Evolutionary conservation across 495 filamentous ascomycete genomes (phyloP), one percentile per base, ranked within the genome.

Genomic region (Symbiotaphrina buchneri): DNA sequence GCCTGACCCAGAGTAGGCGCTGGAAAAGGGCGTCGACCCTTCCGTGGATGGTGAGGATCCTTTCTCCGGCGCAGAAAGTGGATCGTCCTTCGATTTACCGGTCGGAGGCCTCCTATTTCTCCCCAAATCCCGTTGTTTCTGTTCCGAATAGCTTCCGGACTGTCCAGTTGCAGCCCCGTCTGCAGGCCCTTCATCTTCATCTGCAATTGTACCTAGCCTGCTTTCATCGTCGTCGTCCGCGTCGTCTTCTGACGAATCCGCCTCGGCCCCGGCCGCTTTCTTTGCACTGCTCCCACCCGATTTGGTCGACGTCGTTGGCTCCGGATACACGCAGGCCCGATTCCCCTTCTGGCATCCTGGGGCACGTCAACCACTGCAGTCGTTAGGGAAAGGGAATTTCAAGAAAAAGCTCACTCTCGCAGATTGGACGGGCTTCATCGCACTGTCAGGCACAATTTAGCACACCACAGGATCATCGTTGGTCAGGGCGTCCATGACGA

Each of bases 381-480:
- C 35, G 14, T 15, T 28, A 22, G 10, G 13, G 20, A 13, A 29
- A 15, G 35, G 31, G 27, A 21, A n/a, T n/a, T 25, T 30, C 30
- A 20, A 35, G 27, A 34, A 24, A 8, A 21, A 27, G 44, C 68
- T 54, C 51, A 84, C 80, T 59, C 47, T 95, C 83, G 49, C 87
- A 97, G 21, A 79, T 52, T 15, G 87, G 87, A 43, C 70, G 82
- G 20, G 53, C 61, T 47, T 92, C 85, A 42, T 92, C 81, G 47
- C 80, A 93, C 74, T 82, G 31, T n/a, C 25, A 32, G 8, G 10
- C 10, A 27, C 18, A 14, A 19, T 14, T 37, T 28, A 45, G 34
- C 21, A 33, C 16, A 15, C 10, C 15, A 19, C 18, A n/a, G 14
- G 10, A 17, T 15, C n/a, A 19, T 13, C 13, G 13, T 38, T 16